A percentile compares a stretch with the other conserved stretches of the same genome.
phyloP scores from a whole-genome alignment of 164 flowering plant genomes.

The Annona cherimola region DNA sequence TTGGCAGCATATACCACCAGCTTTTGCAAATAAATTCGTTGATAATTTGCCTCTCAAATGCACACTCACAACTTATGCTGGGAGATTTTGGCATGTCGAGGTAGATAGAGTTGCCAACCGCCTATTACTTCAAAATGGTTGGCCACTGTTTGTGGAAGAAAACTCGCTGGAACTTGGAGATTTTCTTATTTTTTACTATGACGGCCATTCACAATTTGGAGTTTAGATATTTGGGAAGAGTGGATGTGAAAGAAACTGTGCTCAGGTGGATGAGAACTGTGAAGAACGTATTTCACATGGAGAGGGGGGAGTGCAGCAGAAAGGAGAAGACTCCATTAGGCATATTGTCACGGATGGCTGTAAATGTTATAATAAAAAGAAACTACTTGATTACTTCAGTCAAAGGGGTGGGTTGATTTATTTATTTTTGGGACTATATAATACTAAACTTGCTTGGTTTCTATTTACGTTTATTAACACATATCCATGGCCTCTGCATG shows the following conservation, averaged over 20 bases:
- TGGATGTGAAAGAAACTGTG: slow-evolving; percentile 20
- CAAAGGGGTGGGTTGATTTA: slow-evolving; percentile 6
- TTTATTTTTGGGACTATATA: not conserved
- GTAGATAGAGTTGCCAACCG: slow-evolving; percentile 4
- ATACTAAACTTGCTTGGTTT: not conserved
- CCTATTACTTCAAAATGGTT: slow-evolving; percentile 20
- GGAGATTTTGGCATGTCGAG: slow-evolving; percentile 22
- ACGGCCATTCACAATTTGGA: slow-evolving; percentile 15
- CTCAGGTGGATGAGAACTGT: not conserved
- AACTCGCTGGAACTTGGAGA: slow-evolving; percentile 17
- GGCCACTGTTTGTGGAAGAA: slow-evolving; percentile 19
- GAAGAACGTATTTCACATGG: not conserved
- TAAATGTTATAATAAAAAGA: not conserved
- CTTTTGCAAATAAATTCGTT: slow-evolving; percentile 10
- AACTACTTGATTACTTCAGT: not conserved
- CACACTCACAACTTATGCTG: slow-evolving; percentile 15
- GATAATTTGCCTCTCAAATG: slow-evolving; percentile 10
- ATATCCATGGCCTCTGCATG: not conserved
- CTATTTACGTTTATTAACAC: not conserved
- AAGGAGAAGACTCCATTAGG: not conserved
- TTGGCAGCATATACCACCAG: slow-evolving; percentile 28
- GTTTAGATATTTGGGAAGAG: slow-evolving; percentile 17
- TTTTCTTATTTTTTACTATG: slow-evolving; percentile 19
- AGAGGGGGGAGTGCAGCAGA: not conserved
- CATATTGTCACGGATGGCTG: not conserved